A percentile compares a stretch with the other conserved stretches of the same genome.
phyloP scores from a whole-genome alignment of 495 filamentous ascomycete species.

The Cudoniella acicularis region DNA sequence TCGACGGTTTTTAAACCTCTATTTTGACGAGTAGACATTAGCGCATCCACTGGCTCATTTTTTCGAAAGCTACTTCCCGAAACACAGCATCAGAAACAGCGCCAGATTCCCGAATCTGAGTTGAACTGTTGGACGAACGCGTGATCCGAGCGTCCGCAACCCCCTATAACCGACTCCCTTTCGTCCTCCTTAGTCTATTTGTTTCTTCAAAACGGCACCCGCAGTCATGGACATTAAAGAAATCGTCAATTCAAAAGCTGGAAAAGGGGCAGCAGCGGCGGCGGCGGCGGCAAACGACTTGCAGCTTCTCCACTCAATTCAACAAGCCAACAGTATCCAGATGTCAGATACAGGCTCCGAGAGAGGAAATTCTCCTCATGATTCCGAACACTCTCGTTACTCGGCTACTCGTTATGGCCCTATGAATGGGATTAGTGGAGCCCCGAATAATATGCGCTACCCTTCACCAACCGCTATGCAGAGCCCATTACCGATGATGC shows the following conservation, averaged over 20 bases:
- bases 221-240: conserved; percentile 65
- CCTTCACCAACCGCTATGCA: conserved; percentile 49
- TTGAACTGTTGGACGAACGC: conserved; percentile 22
- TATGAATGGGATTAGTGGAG: conserved; percentile 22
- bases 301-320: conserved; percentile 52
- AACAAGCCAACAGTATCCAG: conserved; percentile 43
- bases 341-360: conserved; percentile 60
- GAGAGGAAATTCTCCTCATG: conserved; percentile 64
- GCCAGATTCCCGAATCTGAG: conserved; percentile 14
- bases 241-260: conserved; percentile 62
- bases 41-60: not conserved
- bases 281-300: conserved; percentile 33
- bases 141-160: conserved; percentile 24
- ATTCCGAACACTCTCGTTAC: conserved; percentile 62
- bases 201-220: not conserved
- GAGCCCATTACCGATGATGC: conserved; percentile 54
- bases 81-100: conserved; percentile 14
- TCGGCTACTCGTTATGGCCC: conserved; percentile 36
- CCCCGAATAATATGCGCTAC: conserved; percentile 24
- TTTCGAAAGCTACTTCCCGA: conserved; percentile 18
- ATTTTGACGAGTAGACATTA: conserved; percentile 2
- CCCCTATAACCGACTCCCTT: conserved; percentile 19
- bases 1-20: not conserved
- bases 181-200: not conserved
- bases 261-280: conserved; percentile 39